phyloP scores from a whole-genome alignment of 1,284 basidiomycete genomes.

The Trametes hirsuta region DNA sequence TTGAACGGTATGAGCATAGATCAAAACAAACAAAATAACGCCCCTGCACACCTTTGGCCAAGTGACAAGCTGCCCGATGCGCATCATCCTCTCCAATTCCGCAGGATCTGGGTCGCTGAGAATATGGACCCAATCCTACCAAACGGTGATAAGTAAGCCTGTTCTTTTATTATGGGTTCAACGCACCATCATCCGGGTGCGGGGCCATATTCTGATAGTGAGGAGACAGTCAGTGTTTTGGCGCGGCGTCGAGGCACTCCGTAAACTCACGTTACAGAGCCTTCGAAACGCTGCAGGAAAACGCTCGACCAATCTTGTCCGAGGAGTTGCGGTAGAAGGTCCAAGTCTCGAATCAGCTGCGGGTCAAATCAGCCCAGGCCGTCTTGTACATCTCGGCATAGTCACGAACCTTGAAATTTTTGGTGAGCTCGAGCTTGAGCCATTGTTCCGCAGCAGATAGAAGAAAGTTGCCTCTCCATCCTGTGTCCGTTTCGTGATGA shows the following conservation, averaged over 20 bases:
- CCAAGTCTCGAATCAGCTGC: slow-evolving; percentile 89
- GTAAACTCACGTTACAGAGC: slow-evolving; percentile 72
- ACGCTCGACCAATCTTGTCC: slow-evolving; percentile 97
- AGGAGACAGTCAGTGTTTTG: slow-evolving; percentile 22
- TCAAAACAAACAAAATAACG: neutral
- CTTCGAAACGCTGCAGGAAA: slow-evolving; percentile 89
- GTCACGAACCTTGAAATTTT: slow-evolving; percentile 80
- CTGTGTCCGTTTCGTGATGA: slow-evolving; percentile 38
- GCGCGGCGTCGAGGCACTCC: neutral
- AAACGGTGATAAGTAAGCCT: neutral
- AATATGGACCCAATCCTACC: slow-evolving; percentile 82
- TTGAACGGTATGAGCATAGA: slow-evolving; percentile 33
- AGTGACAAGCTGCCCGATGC: slow-evolving; percentile 87
- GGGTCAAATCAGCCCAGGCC: slow-evolving; percentile 5
- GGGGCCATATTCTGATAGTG: slow-evolving; percentile 78
- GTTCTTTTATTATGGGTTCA: neutral
- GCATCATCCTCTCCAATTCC: slow-evolving; percentile 84
- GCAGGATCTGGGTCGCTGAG: slow-evolving; percentile 82
- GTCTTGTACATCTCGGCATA: neutral
- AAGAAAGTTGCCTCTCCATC: slow-evolving; percentile 96
- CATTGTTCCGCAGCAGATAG: slow-evolving; percentile 92
- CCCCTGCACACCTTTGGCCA: slow-evolving; percentile 86
- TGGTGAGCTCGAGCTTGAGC: slow-evolving; percentile 92
- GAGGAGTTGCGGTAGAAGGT: slow-evolving; percentile 84
- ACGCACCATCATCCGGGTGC: slow-evolving; percentile 72